Conservation (phyloP, 2,329 filamentous ascomycete species). For the Fusarium drepaniforme region DNA sequence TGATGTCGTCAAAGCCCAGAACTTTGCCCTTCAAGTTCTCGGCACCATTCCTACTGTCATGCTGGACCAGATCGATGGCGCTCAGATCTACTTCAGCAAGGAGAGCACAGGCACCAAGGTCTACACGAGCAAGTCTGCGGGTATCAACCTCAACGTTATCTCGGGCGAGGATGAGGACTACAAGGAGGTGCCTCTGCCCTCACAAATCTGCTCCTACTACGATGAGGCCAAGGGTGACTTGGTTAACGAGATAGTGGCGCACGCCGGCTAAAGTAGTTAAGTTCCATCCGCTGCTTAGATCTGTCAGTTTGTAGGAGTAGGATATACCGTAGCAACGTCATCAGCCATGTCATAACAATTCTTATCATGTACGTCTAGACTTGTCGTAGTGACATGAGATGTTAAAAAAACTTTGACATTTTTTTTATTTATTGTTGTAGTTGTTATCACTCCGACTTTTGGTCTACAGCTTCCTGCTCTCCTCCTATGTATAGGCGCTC, state of each 20-base stretch:
- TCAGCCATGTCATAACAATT: constrained; percentile 1
- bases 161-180: constrained; percentile 81
- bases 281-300: constrained; percentile 27
- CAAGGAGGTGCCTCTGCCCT: constrained; percentile 87
- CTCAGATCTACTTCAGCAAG: constrained; percentile 86
- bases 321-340: constrained; percentile 20
- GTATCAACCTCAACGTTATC: constrained; percentile 89
- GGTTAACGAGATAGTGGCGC: constrained; percentile 94
- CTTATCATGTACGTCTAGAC: constrained; percentile 27
- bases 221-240: constrained; percentile 78
- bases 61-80: constrained; percentile 93
- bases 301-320: constrained; percentile 31
- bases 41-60: constrained; percentile 88
- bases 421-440: constrained; percentile 12
- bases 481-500: neutral
- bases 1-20: constrained; percentile 94
- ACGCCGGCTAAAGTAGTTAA: constrained; percentile 74
- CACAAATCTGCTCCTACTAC: constrained; percentile 87
- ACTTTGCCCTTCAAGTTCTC: constrained; percentile 93
- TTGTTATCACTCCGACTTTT: neutral
- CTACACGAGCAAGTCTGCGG: constrained; percentile 88
- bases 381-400: constrained; percentile 11
- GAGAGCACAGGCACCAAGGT: constrained; percentile 84
- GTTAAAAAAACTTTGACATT: constrained; percentile 22
- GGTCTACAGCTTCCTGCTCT: neutral